Conservation (phyloP, 2,329 filamentous ascomycete species). For the Diaporthe vaccinii region DNA sequence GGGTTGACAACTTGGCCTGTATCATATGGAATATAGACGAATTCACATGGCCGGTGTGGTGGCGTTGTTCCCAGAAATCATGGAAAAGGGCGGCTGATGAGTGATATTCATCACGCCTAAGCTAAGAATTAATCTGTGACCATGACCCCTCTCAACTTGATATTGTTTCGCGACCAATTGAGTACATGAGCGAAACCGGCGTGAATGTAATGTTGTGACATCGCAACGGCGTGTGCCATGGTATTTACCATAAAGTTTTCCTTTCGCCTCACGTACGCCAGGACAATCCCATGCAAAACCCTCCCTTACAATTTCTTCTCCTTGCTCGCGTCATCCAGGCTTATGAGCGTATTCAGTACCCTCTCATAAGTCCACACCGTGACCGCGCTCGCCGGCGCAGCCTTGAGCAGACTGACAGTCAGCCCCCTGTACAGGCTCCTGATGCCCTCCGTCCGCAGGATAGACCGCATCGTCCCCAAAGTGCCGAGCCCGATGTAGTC, state of each 20-base stretch:
- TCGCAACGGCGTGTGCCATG: conserved; percentile 15
- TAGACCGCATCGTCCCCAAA: conserved; percentile 73
- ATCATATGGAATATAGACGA: conserved; percentile 43
- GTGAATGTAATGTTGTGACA: background rate
- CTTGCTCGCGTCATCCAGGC: conserved; percentile 48
- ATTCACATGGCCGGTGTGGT: conserved; percentile 34
- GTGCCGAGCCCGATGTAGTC: conserved; percentile 78
- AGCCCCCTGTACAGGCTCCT: conserved; percentile 90
- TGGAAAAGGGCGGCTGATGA: background rate
- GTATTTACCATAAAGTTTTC: background rate
- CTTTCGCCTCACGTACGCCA: conserved; percentile 4
- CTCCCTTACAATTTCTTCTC: conserved; percentile 30
- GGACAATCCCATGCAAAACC: background rate
- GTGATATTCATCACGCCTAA: background rate
- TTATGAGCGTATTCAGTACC: conserved; percentile 72
- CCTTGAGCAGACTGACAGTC: conserved; percentile 90
- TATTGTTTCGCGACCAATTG: background rate
- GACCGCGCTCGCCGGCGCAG: conserved; percentile 90
- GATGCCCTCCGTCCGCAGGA: conserved; percentile 79
- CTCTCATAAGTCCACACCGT: conserved; percentile 97
- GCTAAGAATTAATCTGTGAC: background rate
- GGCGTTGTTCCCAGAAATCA: background rate
- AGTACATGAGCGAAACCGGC: background rate
- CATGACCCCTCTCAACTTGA: background rate
- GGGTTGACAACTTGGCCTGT: conserved; percentile 37